These are phyloP conservation scores for Musa balbisiana DNA, from an alignment of 202 grass and related monocot genomes.

Conservation along the genomic window DNA sequence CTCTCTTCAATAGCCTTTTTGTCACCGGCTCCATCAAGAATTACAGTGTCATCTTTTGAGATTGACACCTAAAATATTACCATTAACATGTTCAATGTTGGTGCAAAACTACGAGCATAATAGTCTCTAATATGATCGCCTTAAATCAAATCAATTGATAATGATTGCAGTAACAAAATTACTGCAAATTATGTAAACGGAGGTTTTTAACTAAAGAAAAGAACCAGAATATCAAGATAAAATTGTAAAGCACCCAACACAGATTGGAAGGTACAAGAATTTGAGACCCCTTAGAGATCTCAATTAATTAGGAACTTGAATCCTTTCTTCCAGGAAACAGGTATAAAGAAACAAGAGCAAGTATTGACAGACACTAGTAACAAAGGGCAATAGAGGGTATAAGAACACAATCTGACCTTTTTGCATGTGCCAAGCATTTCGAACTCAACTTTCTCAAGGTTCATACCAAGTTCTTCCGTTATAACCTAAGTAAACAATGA, in stretches of 20 bases:
- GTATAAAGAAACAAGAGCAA: no score
- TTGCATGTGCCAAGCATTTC: constrained; percentile 77
- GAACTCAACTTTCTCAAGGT: constrained; percentile 76
- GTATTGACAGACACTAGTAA: not conserved
- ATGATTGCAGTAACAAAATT: no score
- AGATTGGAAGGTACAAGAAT: no score
- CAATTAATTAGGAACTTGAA: no score
- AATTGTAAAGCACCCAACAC: no score
- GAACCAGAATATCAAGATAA: no score
- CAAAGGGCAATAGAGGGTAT: not conserved
- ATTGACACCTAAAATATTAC: constrained; percentile 34
- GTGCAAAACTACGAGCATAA: not conserved
- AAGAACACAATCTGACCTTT: constrained; percentile 41
- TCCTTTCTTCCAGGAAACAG: no score
- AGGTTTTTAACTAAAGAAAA: no score
- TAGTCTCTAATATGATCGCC: not conserved
- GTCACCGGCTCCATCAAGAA: constrained; percentile 48
- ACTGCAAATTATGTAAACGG: no score
- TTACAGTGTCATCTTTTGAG: constrained; percentile 42
- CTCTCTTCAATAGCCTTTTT: constrained; percentile 43
- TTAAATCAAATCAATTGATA: not conserved
- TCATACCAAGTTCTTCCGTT: constrained; percentile 93
- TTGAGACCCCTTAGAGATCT: no score
- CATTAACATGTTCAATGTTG: not conserved
- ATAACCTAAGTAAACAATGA: constrained; percentile 50